Base-by-base conservation (phyloP, 305 asterid genomes). In the Fraxinus angustifolia region DNA sequence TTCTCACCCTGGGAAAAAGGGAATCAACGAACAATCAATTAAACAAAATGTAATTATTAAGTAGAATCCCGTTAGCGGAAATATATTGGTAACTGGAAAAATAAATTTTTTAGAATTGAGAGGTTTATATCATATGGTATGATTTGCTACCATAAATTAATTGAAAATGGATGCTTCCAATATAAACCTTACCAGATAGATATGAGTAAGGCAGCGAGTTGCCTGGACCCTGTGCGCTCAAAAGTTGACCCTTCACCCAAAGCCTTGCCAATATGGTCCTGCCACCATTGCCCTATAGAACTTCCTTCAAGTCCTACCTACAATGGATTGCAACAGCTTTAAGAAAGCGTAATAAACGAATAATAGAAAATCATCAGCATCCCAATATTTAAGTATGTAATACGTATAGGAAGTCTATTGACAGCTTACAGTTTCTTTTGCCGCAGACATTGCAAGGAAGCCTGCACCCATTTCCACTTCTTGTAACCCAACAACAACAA, bases 391-490 rank as follows among this genome's bases (percentile, higher is more conserved):
- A 21, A 6, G 42, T 40, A 12, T 40, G 16, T 38, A 40, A 60
- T 70, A 30, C 30, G 34, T 23, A 11, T 38, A 45, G n/a, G 14
- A 12, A 33, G 38, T 58, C 45, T 23, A 78, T 42, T 40, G 62
- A 60, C 50, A 36, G 76, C 97, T 90, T 86, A 96, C 97, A 73
- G 97, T 91, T 90, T 96, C 99, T 91, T 93, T 94, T 26, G 97
- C 98, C 23, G 99, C 99, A 19, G 99, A 94, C 96, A 96, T 92
- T 53, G 98, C 98, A 21, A 96, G 97, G 85, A 96, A 96, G 40
- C 99, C 99, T 3, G 99, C 99, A 11, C 98, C 98, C 99, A 96
- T 96, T 85, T 96, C 99, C 56, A 96, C 99, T 86, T 96, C 99
- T 83, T 96, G 98, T 48, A 94, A 85, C 21, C 98, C 98, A 21